Evolutionary conservation across 2,329 filamentous ascomycete genomes (phyloP).

Genomic region (Paraphoma sp.): DNA sequence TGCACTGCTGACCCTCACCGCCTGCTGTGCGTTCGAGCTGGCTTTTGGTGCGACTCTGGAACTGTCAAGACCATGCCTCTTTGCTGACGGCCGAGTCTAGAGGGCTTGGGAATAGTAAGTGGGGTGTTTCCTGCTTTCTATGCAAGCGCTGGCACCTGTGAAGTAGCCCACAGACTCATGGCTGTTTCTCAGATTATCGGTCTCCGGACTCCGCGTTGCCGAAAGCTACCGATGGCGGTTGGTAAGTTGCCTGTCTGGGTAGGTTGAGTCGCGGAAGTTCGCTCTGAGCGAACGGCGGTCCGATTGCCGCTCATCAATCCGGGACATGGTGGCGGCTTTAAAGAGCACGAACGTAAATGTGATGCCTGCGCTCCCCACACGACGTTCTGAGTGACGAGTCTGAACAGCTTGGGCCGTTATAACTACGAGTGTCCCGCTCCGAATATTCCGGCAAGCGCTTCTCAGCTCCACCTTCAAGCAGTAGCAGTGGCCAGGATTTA

Average conservation of each 20-base stretch:
- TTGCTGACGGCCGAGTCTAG: background rate
- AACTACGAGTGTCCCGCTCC: background rate
- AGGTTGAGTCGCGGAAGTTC: conserved; percentile 2
- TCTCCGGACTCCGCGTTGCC: conserved; percentile 4
- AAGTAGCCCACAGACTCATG: background rate
- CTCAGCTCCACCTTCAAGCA: background rate
- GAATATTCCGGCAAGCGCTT: background rate
- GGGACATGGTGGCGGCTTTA: background rate
- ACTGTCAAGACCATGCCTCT: background rate
- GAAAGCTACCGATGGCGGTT: conserved; percentile 5
- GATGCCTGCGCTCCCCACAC: too few species aligned
- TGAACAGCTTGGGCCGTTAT: background rate
- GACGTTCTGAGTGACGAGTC: too few species aligned
- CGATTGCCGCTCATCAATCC: background rate
- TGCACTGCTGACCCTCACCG: conserved; percentile 11
- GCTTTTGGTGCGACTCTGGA: background rate
- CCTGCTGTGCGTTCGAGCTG: background rate
- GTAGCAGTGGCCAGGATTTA: too few species aligned
- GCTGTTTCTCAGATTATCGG: background rate
- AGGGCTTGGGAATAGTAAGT: background rate
- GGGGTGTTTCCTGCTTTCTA: too few species aligned
- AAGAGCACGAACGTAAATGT: too few species aligned
- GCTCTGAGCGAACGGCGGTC: background rate
- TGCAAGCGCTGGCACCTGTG: background rate
- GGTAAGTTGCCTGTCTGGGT: conserved; percentile 6